Percentiles rank a stretch among this genome's conserved stretches.
These are phyloP conservation scores for Geotrichum ghanense DNA, from an alignment of 805 yeast species.

Conservation along the genomic window DNA sequence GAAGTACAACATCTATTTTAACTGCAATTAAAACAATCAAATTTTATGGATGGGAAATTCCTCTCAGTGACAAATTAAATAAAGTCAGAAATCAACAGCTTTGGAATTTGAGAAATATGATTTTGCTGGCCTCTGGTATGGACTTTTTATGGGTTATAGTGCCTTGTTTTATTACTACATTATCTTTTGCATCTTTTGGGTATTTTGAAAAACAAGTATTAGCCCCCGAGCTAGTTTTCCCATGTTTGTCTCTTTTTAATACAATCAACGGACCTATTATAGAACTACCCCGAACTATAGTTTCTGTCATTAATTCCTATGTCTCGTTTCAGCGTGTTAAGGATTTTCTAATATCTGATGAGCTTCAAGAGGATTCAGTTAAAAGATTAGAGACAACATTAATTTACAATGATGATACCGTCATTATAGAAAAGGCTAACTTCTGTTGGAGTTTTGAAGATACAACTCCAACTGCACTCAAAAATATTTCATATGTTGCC, in stretches of 20 bases:
- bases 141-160: slow-evolving; percentile 74
- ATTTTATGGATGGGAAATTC: slow-evolving; percentile 90
- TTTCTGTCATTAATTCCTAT: slow-evolving; percentile 21
- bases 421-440: neutral
- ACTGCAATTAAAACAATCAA: slow-evolving; percentile 85
- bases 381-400: slow-evolving; percentile 33
- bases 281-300: slow-evolving; percentile 38
- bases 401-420: slow-evolving; percentile 10
- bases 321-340: slow-evolving; percentile 37
- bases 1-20: slow-evolving; percentile 74
- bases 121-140: slow-evolving; percentile 62
- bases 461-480: slow-evolving; percentile 33
- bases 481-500: slow-evolving; percentile 47
- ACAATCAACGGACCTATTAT: slow-evolving; percentile 39
- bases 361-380: slow-evolving; percentile 33
- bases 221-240: slow-evolving; percentile 78
- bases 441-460: slow-evolving; percentile 16
- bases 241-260: slow-evolving; percentile 42
- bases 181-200: slow-evolving; percentile 77
- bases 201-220: slow-evolving; percentile 51
- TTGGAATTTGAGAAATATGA: slow-evolving; percentile 49
- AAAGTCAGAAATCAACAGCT: slow-evolving; percentile 81
- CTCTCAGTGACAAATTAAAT: slow-evolving; percentile 62
- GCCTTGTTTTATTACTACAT: slow-evolving; percentile 81
- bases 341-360: slow-evolving; percentile 33